A percentile compares a stretch with the other conserved stretches of the same genome.
These are phyloP conservation scores for Anisogramma anomala DNA, from an alignment of 2,329 filamentous ascomycete species.

Conservation along the genomic window DNA sequence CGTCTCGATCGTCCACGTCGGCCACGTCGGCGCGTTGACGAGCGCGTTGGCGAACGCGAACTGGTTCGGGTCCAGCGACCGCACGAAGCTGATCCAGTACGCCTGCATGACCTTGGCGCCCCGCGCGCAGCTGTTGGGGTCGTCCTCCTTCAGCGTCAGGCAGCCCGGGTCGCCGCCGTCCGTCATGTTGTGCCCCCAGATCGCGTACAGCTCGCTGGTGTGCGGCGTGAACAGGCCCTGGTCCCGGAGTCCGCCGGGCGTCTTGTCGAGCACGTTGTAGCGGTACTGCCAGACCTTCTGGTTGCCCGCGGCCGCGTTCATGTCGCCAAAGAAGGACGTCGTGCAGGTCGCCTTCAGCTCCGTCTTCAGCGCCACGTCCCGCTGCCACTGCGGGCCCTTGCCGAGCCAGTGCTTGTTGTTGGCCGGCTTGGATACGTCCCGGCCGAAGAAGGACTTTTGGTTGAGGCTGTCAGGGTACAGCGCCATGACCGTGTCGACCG, in stretches of 20 bases:
- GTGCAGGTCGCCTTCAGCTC: slow-evolving; percentile 4
- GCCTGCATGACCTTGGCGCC: slow-evolving; percentile 10
- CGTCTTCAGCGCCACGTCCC: slow-evolving; percentile 4
- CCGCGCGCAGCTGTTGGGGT: slow-evolving; percentile 1
- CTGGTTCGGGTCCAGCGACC: slow-evolving; percentile 12
- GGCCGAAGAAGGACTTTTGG: slow-evolving; percentile 4
- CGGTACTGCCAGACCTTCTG: not conserved
- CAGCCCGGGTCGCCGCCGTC: slow-evolving; percentile 7
- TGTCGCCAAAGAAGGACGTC: slow-evolving; percentile 3
- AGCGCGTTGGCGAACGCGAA: not conserved
- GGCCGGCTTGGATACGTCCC: not conserved
- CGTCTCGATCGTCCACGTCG: slow-evolving; percentile 3
- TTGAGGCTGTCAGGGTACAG: slow-evolving; percentile 1
- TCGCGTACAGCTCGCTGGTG: slow-evolving; percentile 6
- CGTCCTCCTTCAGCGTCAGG: not conserved
- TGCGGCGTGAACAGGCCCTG: slow-evolving; percentile 8
- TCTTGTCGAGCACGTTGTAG: slow-evolving; percentile 8
- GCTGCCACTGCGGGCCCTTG: slow-evolving; percentile 6
- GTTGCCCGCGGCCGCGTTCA: slow-evolving; percentile 1
- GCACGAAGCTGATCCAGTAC: slow-evolving; percentile 15
- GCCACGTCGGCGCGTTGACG: slow-evolving; percentile 8
- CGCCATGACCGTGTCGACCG: slow-evolving; percentile 1
- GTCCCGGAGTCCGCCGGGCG: not conserved
- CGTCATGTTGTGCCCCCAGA: slow-evolving; percentile 6
- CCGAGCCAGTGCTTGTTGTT: not conserved